Evolutionary conservation across 2,329 filamentous ascomycete species (phyloP).

Genomic region (Cytospora piceae): DNA sequence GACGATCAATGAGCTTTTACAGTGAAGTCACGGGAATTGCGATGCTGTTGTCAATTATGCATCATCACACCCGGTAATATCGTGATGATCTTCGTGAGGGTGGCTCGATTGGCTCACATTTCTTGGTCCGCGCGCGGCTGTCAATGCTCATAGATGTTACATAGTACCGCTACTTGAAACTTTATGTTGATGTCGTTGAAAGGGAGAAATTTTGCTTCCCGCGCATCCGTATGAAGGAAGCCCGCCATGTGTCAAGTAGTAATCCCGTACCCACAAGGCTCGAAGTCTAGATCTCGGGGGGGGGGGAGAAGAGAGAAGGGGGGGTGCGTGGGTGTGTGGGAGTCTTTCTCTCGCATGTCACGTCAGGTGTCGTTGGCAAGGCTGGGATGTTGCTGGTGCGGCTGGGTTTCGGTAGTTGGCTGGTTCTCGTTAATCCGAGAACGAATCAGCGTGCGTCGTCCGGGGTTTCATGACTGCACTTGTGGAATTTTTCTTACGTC

Average conservation of each 20-base stretch:
- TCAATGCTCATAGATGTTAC: neutral
- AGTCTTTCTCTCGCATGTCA: neutral
- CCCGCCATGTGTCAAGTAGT: neutral
- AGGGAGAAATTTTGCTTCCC: too few relatives aligned
- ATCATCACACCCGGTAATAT: too few relatives aligned
- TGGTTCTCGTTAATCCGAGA: constrained; percentile 1
- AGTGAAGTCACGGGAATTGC: too few relatives aligned
- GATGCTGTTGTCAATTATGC: too few relatives aligned
- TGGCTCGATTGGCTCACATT: too few relatives aligned
- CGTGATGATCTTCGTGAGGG: too few relatives aligned
- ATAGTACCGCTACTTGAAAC: neutral
- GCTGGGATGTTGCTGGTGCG: constrained; percentile 16
- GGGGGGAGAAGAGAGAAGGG: too few relatives aligned
- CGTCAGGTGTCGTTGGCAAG: constrained; percentile 4
- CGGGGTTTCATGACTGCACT: neutral
- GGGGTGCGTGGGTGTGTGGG: too few relatives aligned
- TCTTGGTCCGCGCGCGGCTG: too few relatives aligned
- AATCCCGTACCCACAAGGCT: constrained; percentile 5
- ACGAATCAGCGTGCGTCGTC: constrained; percentile 17
- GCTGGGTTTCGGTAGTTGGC: constrained; percentile 4
- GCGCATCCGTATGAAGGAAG: neutral
- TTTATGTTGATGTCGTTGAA: neutral
- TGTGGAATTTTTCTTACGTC: constrained; percentile 1
- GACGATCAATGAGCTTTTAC: too few relatives aligned
- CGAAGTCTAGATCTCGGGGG: constrained; percentile 6